A percentile compares a stretch with the other conserved stretches of the same genome.
Conservation (phyloP, 176 grass and related monocot species). For the Oryza australiensis region DNA sequence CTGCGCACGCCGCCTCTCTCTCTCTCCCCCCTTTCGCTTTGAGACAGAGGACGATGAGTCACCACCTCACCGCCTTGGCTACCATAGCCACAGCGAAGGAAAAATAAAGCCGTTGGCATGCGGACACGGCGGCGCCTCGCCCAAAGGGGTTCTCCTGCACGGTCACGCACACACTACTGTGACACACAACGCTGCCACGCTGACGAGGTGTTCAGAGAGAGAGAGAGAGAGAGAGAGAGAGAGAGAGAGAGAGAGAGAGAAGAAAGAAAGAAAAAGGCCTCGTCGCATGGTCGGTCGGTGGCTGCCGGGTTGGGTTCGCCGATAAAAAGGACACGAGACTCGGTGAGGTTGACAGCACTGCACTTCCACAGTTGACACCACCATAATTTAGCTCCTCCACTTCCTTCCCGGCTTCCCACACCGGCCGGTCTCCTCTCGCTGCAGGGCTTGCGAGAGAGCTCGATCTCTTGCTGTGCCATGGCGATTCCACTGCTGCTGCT, state of each 20-base stretch:
- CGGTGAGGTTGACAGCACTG: constrained; percentile 7
- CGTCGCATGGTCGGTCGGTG: constrained; percentile 1
- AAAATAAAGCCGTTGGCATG: constrained; percentile 53
- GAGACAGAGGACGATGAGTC: constrained; percentile 19
- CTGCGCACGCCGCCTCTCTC: background rate
- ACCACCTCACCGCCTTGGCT: background rate
- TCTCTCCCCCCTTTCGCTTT: background rate
- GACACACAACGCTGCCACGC: background rate
- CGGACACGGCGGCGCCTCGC: constrained; percentile 31
- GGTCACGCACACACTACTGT: background rate
- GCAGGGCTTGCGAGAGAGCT: background rate
- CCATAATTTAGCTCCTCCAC: too few relatives aligned
- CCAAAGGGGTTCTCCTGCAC: constrained; percentile 12
- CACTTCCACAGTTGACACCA: background rate
- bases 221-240: too few relatives aligned
- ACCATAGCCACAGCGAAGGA: too few relatives aligned
- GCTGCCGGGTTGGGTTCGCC: background rate
- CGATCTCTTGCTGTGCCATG: constrained; percentile 33
- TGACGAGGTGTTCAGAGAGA: background rate
- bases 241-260: too few relatives aligned
- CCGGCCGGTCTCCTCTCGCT: background rate
- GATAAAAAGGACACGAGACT: constrained; percentile 31
- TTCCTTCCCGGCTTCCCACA: background rate
- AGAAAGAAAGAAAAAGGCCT: background rate
- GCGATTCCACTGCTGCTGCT: constrained; percentile 39